These are phyloP conservation scores for Pichia sorboxylosa DNA, from an alignment of 1,139 yeast species.

Conservation along the genomic window DNA sequence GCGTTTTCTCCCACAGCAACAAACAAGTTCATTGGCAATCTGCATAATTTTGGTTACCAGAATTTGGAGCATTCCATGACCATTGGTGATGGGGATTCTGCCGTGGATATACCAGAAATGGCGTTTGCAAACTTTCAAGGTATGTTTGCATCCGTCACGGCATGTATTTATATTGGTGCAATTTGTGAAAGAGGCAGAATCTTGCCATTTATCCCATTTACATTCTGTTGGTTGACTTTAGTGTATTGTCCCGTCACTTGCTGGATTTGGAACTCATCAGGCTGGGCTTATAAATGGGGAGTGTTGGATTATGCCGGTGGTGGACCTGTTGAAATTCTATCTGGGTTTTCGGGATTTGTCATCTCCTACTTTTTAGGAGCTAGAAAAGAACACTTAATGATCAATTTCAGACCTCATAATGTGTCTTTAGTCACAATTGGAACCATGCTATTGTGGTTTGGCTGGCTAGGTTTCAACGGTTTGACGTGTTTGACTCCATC, in stretches of 20 bases:
- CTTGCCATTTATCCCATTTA: conserved; percentile 70
- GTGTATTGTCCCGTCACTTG: conserved; percentile 89
- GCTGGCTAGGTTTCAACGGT: conserved; percentile 87
- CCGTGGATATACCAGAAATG: conserved; percentile 53
- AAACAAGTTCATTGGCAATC: conserved; percentile 78
- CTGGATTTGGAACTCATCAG: conserved; percentile 90
- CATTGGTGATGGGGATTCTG: conserved; percentile 22
- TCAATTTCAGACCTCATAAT: conserved; percentile 90
- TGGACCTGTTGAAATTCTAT: conserved; percentile 88
- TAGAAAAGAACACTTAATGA: conserved; percentile 70
- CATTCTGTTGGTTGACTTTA: conserved; percentile 80
- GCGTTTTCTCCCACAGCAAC: conserved; percentile 71
- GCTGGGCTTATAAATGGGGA: conserved; percentile 91
- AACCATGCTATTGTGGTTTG: conserved; percentile 47
- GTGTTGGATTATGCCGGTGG: conserved; percentile 96
- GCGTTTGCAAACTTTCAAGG: conserved; percentile 82
- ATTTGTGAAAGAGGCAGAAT: conserved; percentile 89
- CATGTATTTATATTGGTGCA: conserved; percentile 90
- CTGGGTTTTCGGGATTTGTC: conserved; percentile 86
- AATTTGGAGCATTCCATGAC: conserved; percentile 27
- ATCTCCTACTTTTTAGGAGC: conserved; percentile 75
- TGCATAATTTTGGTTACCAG: conserved; percentile 71
- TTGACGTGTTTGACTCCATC: conserved; percentile 61
- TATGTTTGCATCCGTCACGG: conserved; percentile 81
- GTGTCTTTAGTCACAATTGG: conserved; percentile 65